These are phyloP conservation scores for Lasiosphaeriaceae sp. DNA, from an alignment of 495 filamentous ascomycete genomes.

Conservation along the genomic window DNA sequence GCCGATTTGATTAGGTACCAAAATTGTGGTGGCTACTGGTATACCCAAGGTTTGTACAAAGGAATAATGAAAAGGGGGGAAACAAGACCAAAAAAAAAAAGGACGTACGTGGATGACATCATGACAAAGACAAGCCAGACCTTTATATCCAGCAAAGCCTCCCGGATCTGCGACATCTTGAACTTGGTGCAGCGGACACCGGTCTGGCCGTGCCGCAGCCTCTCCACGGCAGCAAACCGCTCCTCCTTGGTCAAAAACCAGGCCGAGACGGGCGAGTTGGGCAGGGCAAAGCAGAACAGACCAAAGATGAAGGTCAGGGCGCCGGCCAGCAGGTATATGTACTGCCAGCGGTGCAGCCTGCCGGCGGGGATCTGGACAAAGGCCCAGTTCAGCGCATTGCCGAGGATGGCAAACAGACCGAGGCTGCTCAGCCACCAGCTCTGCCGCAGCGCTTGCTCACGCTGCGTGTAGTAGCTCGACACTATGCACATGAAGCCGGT, in stretches of 20 bases:
- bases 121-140: constrained; percentile 46
- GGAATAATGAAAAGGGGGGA: no score
- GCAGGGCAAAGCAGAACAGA: constrained; percentile 53
- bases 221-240: constrained; percentile 62
- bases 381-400: constrained; percentile 53
- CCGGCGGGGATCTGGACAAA: constrained; percentile 59
- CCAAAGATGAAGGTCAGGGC: constrained; percentile 46
- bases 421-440: constrained; percentile 36
- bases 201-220: constrained; percentile 57
- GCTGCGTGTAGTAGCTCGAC: constrained; percentile 54
- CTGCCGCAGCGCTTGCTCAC: constrained; percentile 47
- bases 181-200: constrained; percentile 64
- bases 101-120: no score
- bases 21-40: no score
- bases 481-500: constrained; percentile 49
- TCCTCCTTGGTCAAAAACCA: constrained; percentile 67
- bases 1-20: constrained; percentile 36
- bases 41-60: no score
- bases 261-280: constrained; percentile 73
- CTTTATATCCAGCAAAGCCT: constrained; percentile 64
- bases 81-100: no score
- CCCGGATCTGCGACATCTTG: constrained; percentile 17
- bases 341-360: constrained; percentile 47
- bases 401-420: constrained; percentile 48
- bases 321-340: constrained; percentile 78